Conservation (phyloP, 129 eudicot species). For the Dittrichia graveolens region DNA sequence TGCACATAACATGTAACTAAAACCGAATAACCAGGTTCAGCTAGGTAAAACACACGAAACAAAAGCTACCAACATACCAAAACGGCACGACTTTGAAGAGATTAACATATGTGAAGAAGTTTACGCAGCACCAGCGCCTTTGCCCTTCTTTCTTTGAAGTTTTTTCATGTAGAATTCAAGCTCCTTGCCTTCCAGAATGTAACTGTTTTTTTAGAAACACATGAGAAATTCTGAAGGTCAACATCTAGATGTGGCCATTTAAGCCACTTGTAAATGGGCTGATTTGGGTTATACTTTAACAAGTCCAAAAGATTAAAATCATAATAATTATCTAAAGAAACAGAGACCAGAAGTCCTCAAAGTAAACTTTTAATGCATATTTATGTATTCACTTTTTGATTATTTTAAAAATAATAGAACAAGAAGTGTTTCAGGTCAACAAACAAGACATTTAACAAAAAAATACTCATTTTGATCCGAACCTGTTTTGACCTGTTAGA, state of each 20-base stretch:
- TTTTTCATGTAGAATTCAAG: constrained; percentile 87
- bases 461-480: no score
- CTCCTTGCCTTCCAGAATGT: constrained; percentile 89
- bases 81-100: not conserved
- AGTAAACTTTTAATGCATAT: no score
- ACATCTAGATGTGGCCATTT: not conserved
- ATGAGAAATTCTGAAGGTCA: not conserved
- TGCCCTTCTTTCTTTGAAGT: constrained; percentile 82
- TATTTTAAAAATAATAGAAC: no score
- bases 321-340: no score
- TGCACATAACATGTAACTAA: constrained; percentile 1
- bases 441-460: no score
- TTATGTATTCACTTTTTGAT: no score
- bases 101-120: not conserved
- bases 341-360: no score
- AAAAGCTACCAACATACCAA: constrained; percentile 13
- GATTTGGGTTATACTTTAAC: no score
- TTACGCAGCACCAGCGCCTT: constrained; percentile 51
- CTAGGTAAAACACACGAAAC: constrained; percentile 3
- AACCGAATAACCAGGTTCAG: not conserved
- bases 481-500: no score
- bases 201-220: constrained; percentile 30
- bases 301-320: no score
- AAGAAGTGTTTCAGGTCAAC: no score
- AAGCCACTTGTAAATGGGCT: no score